phyloP scores from a whole-genome alignment of 495 filamentous ascomycete species.

The Oleoguttula mirabilis region DNA sequence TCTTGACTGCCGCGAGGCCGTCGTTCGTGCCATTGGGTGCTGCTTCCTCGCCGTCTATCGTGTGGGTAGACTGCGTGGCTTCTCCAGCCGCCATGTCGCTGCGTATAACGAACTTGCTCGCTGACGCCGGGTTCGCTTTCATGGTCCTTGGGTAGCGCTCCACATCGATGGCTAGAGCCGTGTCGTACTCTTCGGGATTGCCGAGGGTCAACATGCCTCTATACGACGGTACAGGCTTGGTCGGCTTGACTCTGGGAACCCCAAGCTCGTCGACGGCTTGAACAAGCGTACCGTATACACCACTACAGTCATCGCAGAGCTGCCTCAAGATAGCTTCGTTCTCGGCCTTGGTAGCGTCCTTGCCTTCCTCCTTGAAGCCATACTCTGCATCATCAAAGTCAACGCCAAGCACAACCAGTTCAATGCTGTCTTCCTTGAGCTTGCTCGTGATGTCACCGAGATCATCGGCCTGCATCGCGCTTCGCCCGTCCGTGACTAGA shows the following conservation, averaged over 20 bases:
- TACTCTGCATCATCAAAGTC: conserved; percentile 92
- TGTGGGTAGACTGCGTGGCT: conserved; percentile 34
- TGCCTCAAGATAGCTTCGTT: conserved; percentile 58
- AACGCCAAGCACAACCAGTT: conserved; percentile 67
- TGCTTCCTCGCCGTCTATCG: conserved; percentile 33
- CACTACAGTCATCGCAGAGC: conserved; percentile 53
- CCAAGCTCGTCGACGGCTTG: conserved; percentile 68
- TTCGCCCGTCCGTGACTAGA: conserved; percentile 70
- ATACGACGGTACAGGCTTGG: conserved; percentile 61
- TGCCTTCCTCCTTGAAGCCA: conserved; percentile 88
- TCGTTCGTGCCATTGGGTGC: conserved; percentile 34
- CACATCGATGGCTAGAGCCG: conserved; percentile 69
- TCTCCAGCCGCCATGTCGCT: conserved; percentile 37
- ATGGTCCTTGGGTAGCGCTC: conserved; percentile 81
- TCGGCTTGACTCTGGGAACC: conserved; percentile 63
- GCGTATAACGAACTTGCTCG: conserved; percentile 57
- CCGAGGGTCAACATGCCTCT: conserved; percentile 74
- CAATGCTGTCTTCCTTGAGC: conserved; percentile 61
- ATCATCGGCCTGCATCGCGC: conserved; percentile 53
- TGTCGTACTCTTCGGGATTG: conserved; percentile 58
- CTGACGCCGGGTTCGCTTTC: conserved; percentile 56
- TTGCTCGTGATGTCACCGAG: conserved; percentile 54
- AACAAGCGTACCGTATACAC: conserved; percentile 67
- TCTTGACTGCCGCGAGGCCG: conserved; percentile 53
- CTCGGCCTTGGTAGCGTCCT: conserved; percentile 38